Evolutionary conservation across 2,329 filamentous ascomycete genomes (phyloP), one percentile per base, ranked within the genome.

Genomic region (Sporothrix pseudoabietina): DNA sequence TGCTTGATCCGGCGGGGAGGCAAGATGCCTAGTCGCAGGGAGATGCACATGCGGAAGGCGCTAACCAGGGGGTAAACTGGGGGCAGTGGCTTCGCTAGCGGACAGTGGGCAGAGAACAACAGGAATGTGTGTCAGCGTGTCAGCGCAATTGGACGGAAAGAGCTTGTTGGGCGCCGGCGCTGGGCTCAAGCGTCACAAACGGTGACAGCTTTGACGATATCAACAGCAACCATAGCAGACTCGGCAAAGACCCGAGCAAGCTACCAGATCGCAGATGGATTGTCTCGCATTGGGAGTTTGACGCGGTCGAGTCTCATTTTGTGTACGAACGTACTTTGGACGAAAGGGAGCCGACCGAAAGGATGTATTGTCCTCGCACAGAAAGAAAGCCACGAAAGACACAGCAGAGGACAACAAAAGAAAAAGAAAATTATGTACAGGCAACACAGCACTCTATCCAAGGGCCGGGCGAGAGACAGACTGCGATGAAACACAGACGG

Each of bases 1-100:
- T 71, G 61, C 69, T 73, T 52, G 61, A 71, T 73, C 69, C 69
- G 69, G 72, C 69, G 52, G 72, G 19, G 22, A 41, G 68, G 35
- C 30, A 44, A 26, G 12, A 30, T 22, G 61, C 39, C 39, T 44
- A 66, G 59, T 65, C 35, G 39, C 35, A 65, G 39, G 35, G 35
- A 44, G 59, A 16, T 44, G 59, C 39, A 30, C 55, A 71, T 22
- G 30, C 63, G 49, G 52, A 73, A 65, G 49, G 61, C 68, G 49
- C 68, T 69, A 73, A 73, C 19, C 22, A 73, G 72, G 59, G 26
- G 49, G 63, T 68, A 61, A 69, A 54, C 57, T 66, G 68, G 72
- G 41, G 39, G 57, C 44, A 2, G 39, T 71, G 59, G 47, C 10
- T 47, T 39, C 12, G 30, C 16, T 8, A 35, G 30, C 8, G 16